Evolutionary conservation across 2,329 filamentous ascomycete species (phyloP).

Genomic region (Cordyceps cicadae): DNA sequence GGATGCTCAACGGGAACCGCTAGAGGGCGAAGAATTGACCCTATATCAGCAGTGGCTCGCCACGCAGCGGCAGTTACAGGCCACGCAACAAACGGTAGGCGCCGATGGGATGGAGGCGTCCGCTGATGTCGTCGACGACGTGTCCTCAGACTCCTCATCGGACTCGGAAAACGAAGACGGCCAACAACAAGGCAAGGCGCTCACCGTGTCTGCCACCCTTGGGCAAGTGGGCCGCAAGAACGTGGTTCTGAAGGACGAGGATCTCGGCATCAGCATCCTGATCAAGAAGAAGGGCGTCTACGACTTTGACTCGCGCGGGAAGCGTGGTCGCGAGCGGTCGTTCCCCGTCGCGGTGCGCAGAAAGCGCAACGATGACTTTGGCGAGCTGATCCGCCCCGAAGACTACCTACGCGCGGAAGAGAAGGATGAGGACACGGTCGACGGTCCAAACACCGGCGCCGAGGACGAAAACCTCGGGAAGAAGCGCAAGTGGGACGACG

Average conservation of each 20-base stretch:
- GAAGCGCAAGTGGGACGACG: constrained; percentile 89
- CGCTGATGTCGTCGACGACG: constrained; percentile 71
- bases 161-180: constrained; percentile 82
- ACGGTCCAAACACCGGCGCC: constrained; percentile 29
- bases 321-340: constrained; percentile 85
- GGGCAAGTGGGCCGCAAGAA: constrained; percentile 80
- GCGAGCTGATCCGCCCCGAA: constrained; percentile 85
- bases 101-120: constrained; percentile 60
- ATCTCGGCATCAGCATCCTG: constrained; percentile 84
- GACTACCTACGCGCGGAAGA: constrained; percentile 92
- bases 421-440: constrained; percentile 64
- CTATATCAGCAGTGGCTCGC: constrained; percentile 90
- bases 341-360: constrained; percentile 79
- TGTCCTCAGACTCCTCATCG: constrained; percentile 76
- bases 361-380: constrained; percentile 80
- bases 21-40: constrained; percentile 67
- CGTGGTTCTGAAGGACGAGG: constrained; percentile 76
- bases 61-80: constrained; percentile 78
- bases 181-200: constrained; percentile 81
- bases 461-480: constrained; percentile 65
- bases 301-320: constrained; percentile 85
- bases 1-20: constrained; percentile 52
- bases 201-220: constrained; percentile 81
- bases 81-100: constrained; percentile 64
- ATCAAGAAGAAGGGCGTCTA: constrained; percentile 84